Percentiles rank a stretch among this genome's conserved stretches.
These are phyloP conservation scores for Tylopilus balloui DNA, from an alignment of 768 basidiomycete species.

Conservation along the genomic window DNA sequence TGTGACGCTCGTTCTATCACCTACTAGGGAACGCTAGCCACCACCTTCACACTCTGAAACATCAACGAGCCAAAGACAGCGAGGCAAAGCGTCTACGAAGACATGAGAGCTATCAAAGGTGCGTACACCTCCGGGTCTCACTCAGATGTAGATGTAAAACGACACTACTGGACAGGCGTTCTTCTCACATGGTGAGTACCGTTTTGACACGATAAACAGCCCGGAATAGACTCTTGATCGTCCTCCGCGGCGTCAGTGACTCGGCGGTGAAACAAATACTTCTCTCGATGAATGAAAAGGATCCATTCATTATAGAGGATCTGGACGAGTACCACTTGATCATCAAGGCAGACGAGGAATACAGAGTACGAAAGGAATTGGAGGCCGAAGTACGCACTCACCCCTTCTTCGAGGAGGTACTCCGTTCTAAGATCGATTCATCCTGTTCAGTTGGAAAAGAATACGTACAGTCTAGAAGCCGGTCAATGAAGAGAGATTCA, in stretches of 20 bases:
- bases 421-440: background rate
- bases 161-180: constrained; percentile 43
- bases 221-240: background rate
- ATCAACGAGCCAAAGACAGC: no score
- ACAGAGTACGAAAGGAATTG: constrained; percentile 63
- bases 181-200: constrained; percentile 59
- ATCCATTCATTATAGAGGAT: constrained; percentile 82
- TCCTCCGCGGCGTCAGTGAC: constrained; percentile 46
- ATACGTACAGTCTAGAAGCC: constrained; percentile 70
- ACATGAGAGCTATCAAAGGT: constrained; percentile 67
- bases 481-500: constrained; percentile 8
- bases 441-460: constrained; percentile 66
- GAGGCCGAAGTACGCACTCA: constrained; percentile 60
- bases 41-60: constrained; percentile 2
- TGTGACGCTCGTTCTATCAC: no score
- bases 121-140: constrained; percentile 15
- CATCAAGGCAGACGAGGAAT: constrained; percentile 80
- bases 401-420: background rate
- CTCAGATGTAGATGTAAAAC: constrained; percentile 4
- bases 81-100: background rate
- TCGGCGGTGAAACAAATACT: constrained; percentile 88
- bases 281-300: constrained; percentile 74
- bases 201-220: background rate
- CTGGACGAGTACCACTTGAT: constrained; percentile 80
- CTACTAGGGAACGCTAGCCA: no score